Conservation (phyloP, 495 filamentous ascomycete genomes). For the Ascodesmis nigricans region DNA sequence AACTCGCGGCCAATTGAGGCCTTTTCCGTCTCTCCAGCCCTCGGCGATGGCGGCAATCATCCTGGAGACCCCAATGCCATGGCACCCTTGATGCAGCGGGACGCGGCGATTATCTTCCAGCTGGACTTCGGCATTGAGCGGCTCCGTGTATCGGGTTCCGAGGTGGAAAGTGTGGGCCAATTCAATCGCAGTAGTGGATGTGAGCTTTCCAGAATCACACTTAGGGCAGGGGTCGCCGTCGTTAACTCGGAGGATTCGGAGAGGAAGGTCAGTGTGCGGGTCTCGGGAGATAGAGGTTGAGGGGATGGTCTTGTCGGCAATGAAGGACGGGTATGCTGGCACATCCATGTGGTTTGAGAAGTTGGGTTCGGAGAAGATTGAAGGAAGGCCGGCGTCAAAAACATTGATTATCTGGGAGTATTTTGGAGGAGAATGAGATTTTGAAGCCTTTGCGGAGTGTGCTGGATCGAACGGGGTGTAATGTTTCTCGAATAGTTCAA, state of each 20-base stretch:
- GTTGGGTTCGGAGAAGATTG: constrained; percentile 13
- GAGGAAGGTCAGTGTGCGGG: constrained; percentile 13
- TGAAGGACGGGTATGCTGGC: constrained; percentile 13
- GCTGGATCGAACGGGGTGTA: constrained; percentile 24
- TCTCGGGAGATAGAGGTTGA: constrained; percentile 6
- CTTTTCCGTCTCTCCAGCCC: constrained; percentile 42
- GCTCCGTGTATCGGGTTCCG: constrained; percentile 64
- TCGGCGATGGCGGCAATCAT: constrained; percentile 74
- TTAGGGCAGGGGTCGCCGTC: constrained; percentile 49
- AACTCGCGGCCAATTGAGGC: constrained; percentile 69
- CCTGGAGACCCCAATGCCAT: constrained; percentile 83
- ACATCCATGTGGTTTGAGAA: constrained; percentile 19
- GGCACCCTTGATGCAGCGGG: constrained; percentile 78
- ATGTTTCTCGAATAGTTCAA: constrained; percentile 32
- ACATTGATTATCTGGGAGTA: constrained; percentile 29
- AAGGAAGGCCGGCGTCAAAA: constrained; percentile 29
- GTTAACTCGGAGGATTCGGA: constrained; percentile 40
- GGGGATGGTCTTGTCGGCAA: constrained; percentile 22
- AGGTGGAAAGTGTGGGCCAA: constrained; percentile 90
- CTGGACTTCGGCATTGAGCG: constrained; percentile 39
- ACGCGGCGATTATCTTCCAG: constrained; percentile 20
- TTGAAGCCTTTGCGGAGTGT: no score
- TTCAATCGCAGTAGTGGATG: constrained; percentile 53
- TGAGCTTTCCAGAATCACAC: constrained; percentile 42
- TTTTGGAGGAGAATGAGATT: constrained; percentile 1